Conservation (phyloP, 1,284 basidiomycete species). For the Phellinidium pouzarii region DNA sequence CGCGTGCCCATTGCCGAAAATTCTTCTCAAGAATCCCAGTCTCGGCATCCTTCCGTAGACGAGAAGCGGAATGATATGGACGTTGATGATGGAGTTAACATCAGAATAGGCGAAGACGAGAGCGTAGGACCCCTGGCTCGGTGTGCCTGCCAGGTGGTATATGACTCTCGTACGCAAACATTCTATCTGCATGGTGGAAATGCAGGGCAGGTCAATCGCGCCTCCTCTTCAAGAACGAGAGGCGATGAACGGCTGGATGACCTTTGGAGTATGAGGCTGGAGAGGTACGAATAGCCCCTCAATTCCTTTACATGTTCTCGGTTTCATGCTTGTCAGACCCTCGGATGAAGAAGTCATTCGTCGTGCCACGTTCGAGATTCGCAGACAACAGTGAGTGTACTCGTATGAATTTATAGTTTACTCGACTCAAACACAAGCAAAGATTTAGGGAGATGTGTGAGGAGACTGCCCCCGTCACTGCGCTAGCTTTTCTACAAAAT, state of each 20-base stretch:
- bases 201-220: slow-evolving; percentile 32
- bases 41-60: slow-evolving; percentile 1
- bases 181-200: slow-evolving; percentile 72
- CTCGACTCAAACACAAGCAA: slow-evolving; percentile 1
- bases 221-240: slow-evolving; percentile 16
- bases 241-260: slow-evolving; percentile 56
- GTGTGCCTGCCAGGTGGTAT: slow-evolving; percentile 73
- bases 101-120: slow-evolving; percentile 17
- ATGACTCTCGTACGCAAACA: slow-evolving; percentile 47
- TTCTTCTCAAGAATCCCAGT: not conserved
- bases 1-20: slow-evolving; percentile 31
- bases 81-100: slow-evolving; percentile 1
- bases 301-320: slow-evolving; percentile 1
- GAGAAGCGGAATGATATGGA: slow-evolving; percentile 14
- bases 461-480: slow-evolving; percentile 53
- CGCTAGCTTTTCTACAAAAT: slow-evolving; percentile 63
- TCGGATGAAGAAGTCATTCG: slow-evolving; percentile 53
- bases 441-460: slow-evolving; percentile 78
- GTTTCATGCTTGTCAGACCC: slow-evolving; percentile 35
- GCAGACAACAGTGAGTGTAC: slow-evolving; percentile 57
- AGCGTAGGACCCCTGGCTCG: slow-evolving; percentile 44
- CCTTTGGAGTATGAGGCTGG: slow-evolving; percentile 66
- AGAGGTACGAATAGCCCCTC: slow-evolving; percentile 40
- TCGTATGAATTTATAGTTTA: not conserved
- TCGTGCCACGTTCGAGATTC: slow-evolving; percentile 50